A percentile compares a stretch with the other conserved stretches of the same genome.
phyloP scores from a whole-genome alignment of 495 filamentous ascomycete species.

The Penicillium taxi region DNA sequence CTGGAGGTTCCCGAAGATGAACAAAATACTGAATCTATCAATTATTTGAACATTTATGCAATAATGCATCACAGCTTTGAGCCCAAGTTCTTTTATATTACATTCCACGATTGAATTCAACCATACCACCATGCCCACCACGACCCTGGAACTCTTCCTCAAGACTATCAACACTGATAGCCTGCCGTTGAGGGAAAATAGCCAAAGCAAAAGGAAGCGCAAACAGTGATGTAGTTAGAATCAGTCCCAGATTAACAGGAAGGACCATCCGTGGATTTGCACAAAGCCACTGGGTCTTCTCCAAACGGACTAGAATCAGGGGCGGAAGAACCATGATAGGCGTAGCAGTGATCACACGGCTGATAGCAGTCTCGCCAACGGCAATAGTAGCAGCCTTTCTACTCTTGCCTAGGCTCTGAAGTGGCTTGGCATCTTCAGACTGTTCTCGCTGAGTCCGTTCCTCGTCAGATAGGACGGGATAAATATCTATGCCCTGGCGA shows the following conservation, averaged over 20 bases:
- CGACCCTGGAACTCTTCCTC: conserved; percentile 76
- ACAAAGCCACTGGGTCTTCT: conserved; percentile 68
- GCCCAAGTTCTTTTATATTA: too few species aligned
- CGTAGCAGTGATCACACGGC: conserved; percentile 81
- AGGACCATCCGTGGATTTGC: conserved; percentile 60
- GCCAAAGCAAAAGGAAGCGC: conserved; percentile 71
- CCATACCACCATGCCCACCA: conserved; percentile 62
- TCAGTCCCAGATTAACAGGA: conserved; percentile 76
- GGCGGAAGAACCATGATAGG: conserved; percentile 96
- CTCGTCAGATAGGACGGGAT: conserved; percentile 51
- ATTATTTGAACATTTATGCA: too few species aligned
- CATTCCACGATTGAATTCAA: conserved; percentile 92
- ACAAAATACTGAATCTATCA: too few species aligned
- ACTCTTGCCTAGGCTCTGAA: conserved; percentile 70
- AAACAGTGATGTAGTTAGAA: conserved; percentile 71
- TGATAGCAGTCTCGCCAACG: conserved; percentile 84
- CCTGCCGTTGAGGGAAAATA: conserved; percentile 86
- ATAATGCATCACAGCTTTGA: too few species aligned
- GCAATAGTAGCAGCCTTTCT: conserved; percentile 79
- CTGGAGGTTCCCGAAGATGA: too few species aligned
- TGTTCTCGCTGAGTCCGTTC: conserved; percentile 43
- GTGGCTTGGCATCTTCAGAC: conserved; percentile 38
- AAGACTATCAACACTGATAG: conserved; percentile 58
- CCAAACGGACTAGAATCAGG: conserved; percentile 71
- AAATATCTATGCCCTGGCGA: conserved; percentile 88